Base-by-base conservation (phyloP, 2,329 filamentous ascomycete species). In the Cercospora brassicicola region DNA sequence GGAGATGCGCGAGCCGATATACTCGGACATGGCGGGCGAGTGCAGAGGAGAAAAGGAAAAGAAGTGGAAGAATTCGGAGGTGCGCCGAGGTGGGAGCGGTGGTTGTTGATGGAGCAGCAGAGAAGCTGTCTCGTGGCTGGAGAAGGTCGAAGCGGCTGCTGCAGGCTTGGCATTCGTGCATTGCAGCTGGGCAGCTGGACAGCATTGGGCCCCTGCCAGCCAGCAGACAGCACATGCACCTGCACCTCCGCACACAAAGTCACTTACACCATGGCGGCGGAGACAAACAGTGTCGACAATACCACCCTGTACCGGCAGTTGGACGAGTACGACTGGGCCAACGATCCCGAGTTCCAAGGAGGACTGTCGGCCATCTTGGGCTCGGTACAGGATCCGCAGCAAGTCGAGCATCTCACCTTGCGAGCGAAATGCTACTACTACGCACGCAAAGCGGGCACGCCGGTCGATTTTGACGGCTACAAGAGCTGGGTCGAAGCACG, bases 1-100 rank as follows among this genome's bases (percentile, higher is more conserved):
- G 71, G 93, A 97, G 85, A 97, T 97, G 80, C 91, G 91, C 82
- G 94, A 92, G 83, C 93, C 86, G 75, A 88, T 87, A 80, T 85
- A 88, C 82, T 88, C 86, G 71, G 86, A 85, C 86, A 88, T 88
- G 71, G 74, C 69, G 69, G 65, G 55, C n/a, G 36, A 39, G 61
- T 42, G 59, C 15, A 30, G 59, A 59, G 64, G 65, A 62, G 57
- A 60, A 59, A 31, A 39, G 55, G 28, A 33, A 48, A 57, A 36
- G 57, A 26, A 26, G 56, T 15, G 42, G 33, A 59, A 45, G 59
- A 23, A 55, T 57, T 61, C 20, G 45, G 69, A 28, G 62, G 59
- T 23, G 59, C 48, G 65, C 28, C 48, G 56, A 55, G 56, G 68
- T 67, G 55, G 65, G 62, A 36, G 61, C 45, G 55, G 23, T 28